Evolutionary conservation across 371 early-diverging fungal species (phyloP), one percentile per base, ranked within the genome.

Genomic region (Mucor indicus): DNA sequence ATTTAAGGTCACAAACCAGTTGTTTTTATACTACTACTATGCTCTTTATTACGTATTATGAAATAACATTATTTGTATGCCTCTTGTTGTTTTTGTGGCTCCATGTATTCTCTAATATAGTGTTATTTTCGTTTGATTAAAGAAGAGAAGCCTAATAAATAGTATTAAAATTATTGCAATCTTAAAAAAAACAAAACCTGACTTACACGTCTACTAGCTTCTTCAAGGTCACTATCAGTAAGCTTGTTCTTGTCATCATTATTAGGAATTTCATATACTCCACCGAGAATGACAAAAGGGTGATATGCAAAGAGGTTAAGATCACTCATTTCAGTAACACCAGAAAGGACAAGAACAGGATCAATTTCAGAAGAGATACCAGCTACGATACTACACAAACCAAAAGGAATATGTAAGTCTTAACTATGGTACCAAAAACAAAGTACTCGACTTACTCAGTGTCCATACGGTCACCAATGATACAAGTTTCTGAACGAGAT

Each of bases 391-490:
- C 49, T 48, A 20, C 15, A 31, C 19, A 33, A 4, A 33, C 6
- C 4, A 10, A 33, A 13, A 10, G 35, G 4, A 1, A 3, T 38
- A 0, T 13, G 12, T 21, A 27, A 36, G 13, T 5, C 29, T 5
- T 27, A 15, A 10, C 16, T 29, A 42, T 19, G 17, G 17, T 16
- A 29, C 13, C 1, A 10, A n/a, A 44, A 20, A 17, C 38, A 9
- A n/a, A 12, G 22, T 31, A 27, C 27, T 10, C n/a, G 12, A 46
- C 47, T 48, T 48, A 54, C 55, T 85, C 85, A 21, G 82, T 83
- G 54, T 85, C 81, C 81, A 85, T 81, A 38, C 85, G 75, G 45
- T 85, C 83, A 55, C 85, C 85, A 53, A 85, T 75, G 33, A 85
- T 81, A 60, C 83, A 82, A 2, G 81, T 82, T 21, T 82, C 80